Conservation (phyloP, 2,329 filamentous ascomycete species). For the Pyrenochaeta sp. region DNA sequence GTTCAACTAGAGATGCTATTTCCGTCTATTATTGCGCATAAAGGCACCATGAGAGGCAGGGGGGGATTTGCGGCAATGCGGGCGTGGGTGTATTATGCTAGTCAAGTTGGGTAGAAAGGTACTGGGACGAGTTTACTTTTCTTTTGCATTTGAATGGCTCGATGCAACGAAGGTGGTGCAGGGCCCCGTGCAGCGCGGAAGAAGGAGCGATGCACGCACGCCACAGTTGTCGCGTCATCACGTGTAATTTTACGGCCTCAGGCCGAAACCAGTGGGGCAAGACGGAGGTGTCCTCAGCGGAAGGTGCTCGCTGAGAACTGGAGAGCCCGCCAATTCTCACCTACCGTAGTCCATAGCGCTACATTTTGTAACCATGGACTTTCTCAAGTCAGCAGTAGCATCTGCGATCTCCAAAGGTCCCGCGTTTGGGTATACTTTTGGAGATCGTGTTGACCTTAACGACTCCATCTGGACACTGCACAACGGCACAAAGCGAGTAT, state of each 20-base stretch:
- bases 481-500: conserved; percentile 90
- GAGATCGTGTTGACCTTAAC: conserved; percentile 89
- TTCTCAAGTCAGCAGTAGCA: conserved; percentile 95
- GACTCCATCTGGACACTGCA: conserved; percentile 96
- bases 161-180: background rate
- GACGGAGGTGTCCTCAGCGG: conserved; percentile 24
- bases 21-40: background rate
- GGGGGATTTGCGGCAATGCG: background rate
- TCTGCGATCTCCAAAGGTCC: conserved; percentile 96
- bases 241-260: conserved; percentile 11
- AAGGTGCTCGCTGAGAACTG: conserved; percentile 7
- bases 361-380: conserved; percentile 76
- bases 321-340: conserved; percentile 1
- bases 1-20: background rate
- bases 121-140: background rate
- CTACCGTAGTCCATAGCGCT: background rate
- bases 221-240: conserved; percentile 17
- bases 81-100: background rate
- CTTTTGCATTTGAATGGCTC: background rate
- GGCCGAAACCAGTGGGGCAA: conserved; percentile 19
- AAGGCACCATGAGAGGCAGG: background rate
- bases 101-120: background rate
- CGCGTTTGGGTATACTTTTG: conserved; percentile 90
- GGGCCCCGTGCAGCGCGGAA: background rate
- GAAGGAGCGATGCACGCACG: background rate